Evolutionary conservation across 176 grass and related monocot genomes (phyloP), one percentile per base, ranked within the genome.

Genomic region (Thalia dealbata): DNA sequence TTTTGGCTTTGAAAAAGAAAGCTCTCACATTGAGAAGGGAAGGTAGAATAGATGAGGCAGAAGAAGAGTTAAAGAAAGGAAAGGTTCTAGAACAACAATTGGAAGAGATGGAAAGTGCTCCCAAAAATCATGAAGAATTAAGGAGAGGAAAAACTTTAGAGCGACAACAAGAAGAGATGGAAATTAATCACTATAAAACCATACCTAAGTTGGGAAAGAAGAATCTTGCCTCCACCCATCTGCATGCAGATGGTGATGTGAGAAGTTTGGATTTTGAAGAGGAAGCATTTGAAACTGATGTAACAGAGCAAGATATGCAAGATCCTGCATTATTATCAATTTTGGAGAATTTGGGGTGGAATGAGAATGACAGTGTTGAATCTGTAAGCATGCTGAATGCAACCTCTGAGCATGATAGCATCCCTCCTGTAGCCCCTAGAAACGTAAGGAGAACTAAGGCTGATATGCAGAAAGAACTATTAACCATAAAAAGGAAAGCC

Each of bases 1-100:
- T 97, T 50, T 63, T 97, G 77, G 87, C 89, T 81, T 77, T 97
- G 75, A 97, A 97, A 82, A 97, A 92, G 80, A 84, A 78, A 73
- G 93, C 87, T 18, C 89, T 97, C 71, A 79, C 81, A 30, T 88
- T 97, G 76, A 92, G 93, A 81, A 85, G 93, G 80, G 93, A 84
- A 76, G 93, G 93, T 52, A 86, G 85, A 75, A 75, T 90, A 13
- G 78, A 86, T 52, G 93, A 97, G 23, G 83, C 93, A 7, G 93
- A 97, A 45, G 83, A 91, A 82, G 87, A 88, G 43, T 44, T 97
- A 30, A 91, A 81, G 76, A 92, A 89, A 88, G 89, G 89, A 15
- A 85, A 73, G 19, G 0, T 84, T 88, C 84, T 97, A 78, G 93
- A 92, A 81, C 83, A 87, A 76, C 87, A 92, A 84, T 84, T 92